phyloP scores from a whole-genome alignment of 306 rosid species.

The Fagus sylvatica region DNA sequence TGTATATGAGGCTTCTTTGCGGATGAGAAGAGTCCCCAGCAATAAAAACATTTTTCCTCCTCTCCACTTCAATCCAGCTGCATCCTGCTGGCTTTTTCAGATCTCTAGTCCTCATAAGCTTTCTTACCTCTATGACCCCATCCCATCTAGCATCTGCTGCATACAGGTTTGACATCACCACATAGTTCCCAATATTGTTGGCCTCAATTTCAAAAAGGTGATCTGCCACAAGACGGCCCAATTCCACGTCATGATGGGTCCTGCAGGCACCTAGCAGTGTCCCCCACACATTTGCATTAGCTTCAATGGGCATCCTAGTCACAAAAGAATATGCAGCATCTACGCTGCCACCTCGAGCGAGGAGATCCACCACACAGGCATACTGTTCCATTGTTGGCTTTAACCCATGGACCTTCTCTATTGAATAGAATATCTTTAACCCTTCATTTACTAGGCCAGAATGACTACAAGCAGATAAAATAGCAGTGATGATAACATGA shows the following conservation, averaged over 20 bases:
- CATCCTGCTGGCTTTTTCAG: slow-evolving; percentile 82
- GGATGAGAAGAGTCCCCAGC: slow-evolving; percentile 85
- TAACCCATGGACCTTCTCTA: slow-evolving; percentile 59
- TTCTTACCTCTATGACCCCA: slow-evolving; percentile 66
- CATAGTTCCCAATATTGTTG: slow-evolving; percentile 69
- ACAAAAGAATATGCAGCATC: slow-evolving; percentile 70
- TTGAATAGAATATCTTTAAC: slow-evolving; percentile 65
- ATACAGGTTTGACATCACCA: slow-evolving; percentile 75
- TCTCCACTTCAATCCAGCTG: slow-evolving; percentile 92
- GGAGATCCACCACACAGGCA: slow-evolving; percentile 82
- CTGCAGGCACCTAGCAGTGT: slow-evolving; percentile 79
- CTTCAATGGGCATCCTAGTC: slow-evolving; percentile 59
- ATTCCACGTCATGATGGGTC: slow-evolving; percentile 67
- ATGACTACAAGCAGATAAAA: slow-evolving; percentile 87
- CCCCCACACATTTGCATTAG: slow-evolving; percentile 82
- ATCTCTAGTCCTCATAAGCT: slow-evolving; percentile 61
- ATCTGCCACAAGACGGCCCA: slow-evolving; percentile 65
- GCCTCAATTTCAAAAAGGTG: slow-evolving; percentile 60
- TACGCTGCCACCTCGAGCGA: slow-evolving; percentile 72
- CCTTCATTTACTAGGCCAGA: slow-evolving; percentile 78
- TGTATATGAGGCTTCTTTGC: slow-evolving; percentile 61
- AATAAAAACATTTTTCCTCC: slow-evolving; percentile 53
- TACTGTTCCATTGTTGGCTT: slow-evolving; percentile 85
- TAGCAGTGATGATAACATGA: slow-evolving; percentile 64
- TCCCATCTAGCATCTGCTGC: slow-evolving; percentile 90